phyloP scores from a whole-genome alignment of 495 filamentous ascomycete genomes.

The Pyrenula massariospora region DNA sequence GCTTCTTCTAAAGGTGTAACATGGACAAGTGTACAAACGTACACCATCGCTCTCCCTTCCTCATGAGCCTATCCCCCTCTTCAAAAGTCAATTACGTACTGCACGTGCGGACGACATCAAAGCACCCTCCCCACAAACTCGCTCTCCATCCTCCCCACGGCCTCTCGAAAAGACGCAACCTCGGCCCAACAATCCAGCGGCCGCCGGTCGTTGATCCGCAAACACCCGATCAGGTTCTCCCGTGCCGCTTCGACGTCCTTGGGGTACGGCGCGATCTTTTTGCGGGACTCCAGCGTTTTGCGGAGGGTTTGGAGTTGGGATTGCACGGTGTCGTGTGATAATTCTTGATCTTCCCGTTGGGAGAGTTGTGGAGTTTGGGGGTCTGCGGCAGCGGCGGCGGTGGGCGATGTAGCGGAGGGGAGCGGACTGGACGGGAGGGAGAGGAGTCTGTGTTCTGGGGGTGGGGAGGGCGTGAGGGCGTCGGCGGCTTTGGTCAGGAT shows the following conservation, averaged over 20 bases:
- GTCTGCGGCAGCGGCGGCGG: constrained; percentile 7
- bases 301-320: constrained; percentile 27
- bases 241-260: constrained; percentile 62
- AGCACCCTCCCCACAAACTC: constrained; percentile 79
- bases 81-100: too few species aligned
- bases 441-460: constrained; percentile 32
- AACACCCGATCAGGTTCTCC: constrained; percentile 65
- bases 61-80: too few species aligned
- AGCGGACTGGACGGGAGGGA: constrained; percentile 10
- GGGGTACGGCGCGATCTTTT: constrained; percentile 54
- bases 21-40: too few species aligned
- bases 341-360: constrained; percentile 20
- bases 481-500: constrained; percentile 25
- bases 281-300: constrained; percentile 60
- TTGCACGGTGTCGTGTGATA: constrained; percentile 39
- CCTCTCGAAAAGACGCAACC: constrained; percentile 78
- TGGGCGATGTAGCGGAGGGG: background rate
- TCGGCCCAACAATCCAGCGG: constrained; percentile 95
- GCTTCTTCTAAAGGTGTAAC: too few species aligned
- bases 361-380: constrained; percentile 8
- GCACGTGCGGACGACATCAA: too few species aligned
- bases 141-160: constrained; percentile 75
- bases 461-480: constrained; percentile 32
- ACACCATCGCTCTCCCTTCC: too few species aligned
- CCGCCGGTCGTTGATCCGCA: constrained; percentile 74